Evolutionary conservation across 73 alveolate genomes (phyloP), one percentile per base, ranked within the genome.

Genomic region (Paramecium sexaurelia): DNA sequence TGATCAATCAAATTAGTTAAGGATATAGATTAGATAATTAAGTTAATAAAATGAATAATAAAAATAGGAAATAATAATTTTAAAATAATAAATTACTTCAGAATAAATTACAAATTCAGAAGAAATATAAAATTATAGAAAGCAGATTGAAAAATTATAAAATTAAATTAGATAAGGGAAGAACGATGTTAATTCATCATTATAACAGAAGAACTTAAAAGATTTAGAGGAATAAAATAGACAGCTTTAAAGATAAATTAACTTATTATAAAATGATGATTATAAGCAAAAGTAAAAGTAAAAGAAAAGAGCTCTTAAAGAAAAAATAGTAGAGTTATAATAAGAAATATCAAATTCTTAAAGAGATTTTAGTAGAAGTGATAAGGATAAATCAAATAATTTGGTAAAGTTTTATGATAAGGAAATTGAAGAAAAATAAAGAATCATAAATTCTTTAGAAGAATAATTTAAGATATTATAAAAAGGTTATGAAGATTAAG

Each of bases 401-500:
- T 26, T 61, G 43, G 43, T 61, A 26, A 61, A 61, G 7, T 61
- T 29, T 11, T 61, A 61, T 24, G 83, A 61, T 61, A 61, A 61
- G 43, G 83, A 61, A 61, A 29, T 61, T 2, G 83, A 61, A 19
- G 83, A 61, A 24, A 61, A 61, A 32, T 61, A 61, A 29, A 61
- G 83, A 61, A 13, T 61, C 9, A 61, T 61, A 5, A 61, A 61
- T 61, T 61, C 83, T 0, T 32, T 61, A 29, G 83, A 61, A 19
- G 83, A 61, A 61, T 61, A 61, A 61, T 61, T 61, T 61, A 61
- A 61, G 26, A 61, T 61, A 11, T 32, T 61, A 29, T 61, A 61
- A 61, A 61, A 61, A 27, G 83, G 83, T 7, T 61, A 61, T 61
- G 83, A 61, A 3, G 83, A 61, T 61, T 32, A 61, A 13, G 83